Base-by-base conservation (phyloP, 2,329 filamentous ascomycete genomes). In the Fusarium sp. region DNA sequence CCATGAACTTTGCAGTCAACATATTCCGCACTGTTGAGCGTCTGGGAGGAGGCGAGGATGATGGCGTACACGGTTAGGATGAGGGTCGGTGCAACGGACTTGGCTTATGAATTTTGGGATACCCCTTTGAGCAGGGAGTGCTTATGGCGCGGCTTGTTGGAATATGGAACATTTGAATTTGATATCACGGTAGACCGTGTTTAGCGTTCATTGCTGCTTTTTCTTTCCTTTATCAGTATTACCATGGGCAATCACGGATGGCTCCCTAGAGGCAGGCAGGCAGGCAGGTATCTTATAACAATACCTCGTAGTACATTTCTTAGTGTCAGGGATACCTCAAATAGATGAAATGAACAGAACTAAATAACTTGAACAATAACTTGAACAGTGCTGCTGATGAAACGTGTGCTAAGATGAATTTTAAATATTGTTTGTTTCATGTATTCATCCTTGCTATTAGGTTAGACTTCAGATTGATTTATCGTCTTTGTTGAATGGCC, bases 1-100 rank as follows among this genome's bases (percentile, higher is more conserved):
- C 95, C 65, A 86, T 91, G 78, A 98, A 93, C 23, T 97, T 98
- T 81, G 89, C 91, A 51, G 90, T 98, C 61, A 97, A 93, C 80
- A 89, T 94, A 62, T 90, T 94, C 76, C 87, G 91, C 67, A 83
- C 89, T 37, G 88, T 91, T 34, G 87, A 90, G 72, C 84, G 86
- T 62, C 82, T 91, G 11, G 87, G 86, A 39, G 86, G 86, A 43
- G 82, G 84, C 58, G 86, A 87, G 59, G 83, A 85, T 28, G 79
- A 80, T 53, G 59, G 53, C 16, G 58, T 56, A 31, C 67, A 67
- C 51, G 70, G 58, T 48, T 77, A 67, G 58, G 42, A 46, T 19
- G 23, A 19, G 25, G 31, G 48, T 42, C 18, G 43, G 62, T 55
- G 48, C 54, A 66, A 45, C 18, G 37, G 48, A 43, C n/a, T 61